Evolutionary conservation across 306 rosid genomes (phyloP).

Genomic region (Glycyrrhiza uralensis): DNA sequence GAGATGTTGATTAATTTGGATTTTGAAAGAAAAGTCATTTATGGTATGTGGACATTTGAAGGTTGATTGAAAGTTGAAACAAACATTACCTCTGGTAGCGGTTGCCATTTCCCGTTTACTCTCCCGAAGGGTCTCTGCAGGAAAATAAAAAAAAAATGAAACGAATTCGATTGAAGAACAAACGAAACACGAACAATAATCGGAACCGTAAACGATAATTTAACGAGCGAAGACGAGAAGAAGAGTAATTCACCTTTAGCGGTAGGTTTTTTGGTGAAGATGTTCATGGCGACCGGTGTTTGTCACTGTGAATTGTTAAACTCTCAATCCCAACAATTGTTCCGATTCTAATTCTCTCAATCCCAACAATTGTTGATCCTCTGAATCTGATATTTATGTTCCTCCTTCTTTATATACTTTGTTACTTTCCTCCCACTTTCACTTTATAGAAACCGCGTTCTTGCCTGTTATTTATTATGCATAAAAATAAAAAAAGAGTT

Average conservation of each 20-base stretch:
- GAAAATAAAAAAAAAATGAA: constrained; percentile 15
- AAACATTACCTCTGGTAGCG: constrained; percentile 83
- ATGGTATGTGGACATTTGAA: background rate
- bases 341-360: no score
- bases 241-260: constrained; percentile 89
- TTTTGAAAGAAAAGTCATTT: background rate
- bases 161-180: background rate
- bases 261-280: constrained; percentile 88
- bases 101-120: constrained; percentile 85
- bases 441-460: no score
- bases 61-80: background rate
- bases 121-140: constrained; percentile 92
- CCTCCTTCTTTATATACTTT: no score
- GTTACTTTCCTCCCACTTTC: no score
- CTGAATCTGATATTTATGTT: no score
- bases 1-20: background rate
- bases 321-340: no score
- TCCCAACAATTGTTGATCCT: no score
- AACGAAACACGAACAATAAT: background rate
- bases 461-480: no score
- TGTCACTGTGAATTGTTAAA: background rate
- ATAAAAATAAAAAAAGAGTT: no score
- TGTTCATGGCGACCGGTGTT: constrained; percentile 55
- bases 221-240: background rate
- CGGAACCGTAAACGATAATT: background rate